Evolutionary conservation across 2,329 filamentous ascomycete species (phyloP), one percentile per base, ranked within the genome.

Genomic region (Aspergillus eucalypticola): DNA sequence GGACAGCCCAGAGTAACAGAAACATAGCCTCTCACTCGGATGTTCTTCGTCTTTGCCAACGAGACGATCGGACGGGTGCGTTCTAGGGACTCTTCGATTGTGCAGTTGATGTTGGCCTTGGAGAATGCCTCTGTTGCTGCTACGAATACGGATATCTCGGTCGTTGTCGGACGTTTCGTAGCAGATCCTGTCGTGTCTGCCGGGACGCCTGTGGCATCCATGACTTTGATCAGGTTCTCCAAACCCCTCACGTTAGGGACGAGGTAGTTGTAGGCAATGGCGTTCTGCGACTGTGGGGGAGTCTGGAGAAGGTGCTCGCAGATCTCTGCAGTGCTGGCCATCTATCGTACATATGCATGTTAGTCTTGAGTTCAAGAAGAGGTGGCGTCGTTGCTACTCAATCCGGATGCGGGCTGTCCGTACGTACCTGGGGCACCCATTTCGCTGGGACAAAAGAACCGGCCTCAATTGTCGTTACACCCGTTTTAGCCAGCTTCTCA

Each of bases 111-210:
- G 73, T 89, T 89, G 56, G 84, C 84, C 65, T 85, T 84, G 3
- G 85, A 86, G 71, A 89, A 89, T 1, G 83, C 74, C 67, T 89
- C 86, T 5, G 86, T 89, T 1, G 86, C 86, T 7, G 86, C 85
- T 6, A 86, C 83, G 72, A 89, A 89, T 32, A 89, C 81, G 4
- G 86, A 88, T 21, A 89, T 77, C 63, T 88, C 85, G 1, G 78
- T 80, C 1, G 75, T 80, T 64, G 73, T 76, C 46, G 66, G 71
- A 35, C 63, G 56, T 54, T 72, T 69, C 3, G 73, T 64, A n/a
- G 70, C 64, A 1, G 72, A 61, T 15, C 63, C 68, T 7, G 69
- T 61, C 13, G 71, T 62, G 58, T 72, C 70, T 7, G 74, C 68
- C 2, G 75, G 67, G n/a, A 70, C 67, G 5, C 71, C 73, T 49